phyloP scores from a whole-genome alignment of 495 filamentous ascomycete species.

The Penicillium pulvis region DNA sequence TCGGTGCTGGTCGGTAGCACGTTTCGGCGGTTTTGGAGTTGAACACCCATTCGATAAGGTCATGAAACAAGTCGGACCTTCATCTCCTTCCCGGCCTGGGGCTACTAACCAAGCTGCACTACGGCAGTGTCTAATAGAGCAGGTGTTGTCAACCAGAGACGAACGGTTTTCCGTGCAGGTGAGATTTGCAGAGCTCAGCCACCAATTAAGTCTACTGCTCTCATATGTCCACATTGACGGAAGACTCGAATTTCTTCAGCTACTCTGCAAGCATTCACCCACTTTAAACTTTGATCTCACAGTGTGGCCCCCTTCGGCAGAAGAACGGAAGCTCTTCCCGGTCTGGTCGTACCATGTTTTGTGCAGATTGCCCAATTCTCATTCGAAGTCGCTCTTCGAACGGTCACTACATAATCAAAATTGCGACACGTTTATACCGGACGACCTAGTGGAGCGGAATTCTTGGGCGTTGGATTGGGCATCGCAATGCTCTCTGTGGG shows the following conservation, averaged over 20 bases:
- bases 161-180: not conserved
- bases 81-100: not conserved
- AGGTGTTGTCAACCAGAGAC: not conserved
- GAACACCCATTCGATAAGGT: not conserved
- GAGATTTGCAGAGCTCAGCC: not conserved
- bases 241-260: conserved; percentile 2
- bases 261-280: conserved; percentile 1
- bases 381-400: not conserved
- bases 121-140: not conserved
- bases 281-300: not conserved
- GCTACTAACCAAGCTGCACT: not conserved
- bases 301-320: not conserved
- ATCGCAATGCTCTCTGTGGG: conserved; percentile 1
- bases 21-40: not conserved
- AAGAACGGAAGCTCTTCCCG: not conserved
- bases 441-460: not conserved
- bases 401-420: not conserved
- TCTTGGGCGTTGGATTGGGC: not conserved
- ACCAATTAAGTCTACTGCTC: not conserved
- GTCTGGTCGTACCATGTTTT: conserved; percentile 1
- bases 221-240: not conserved
- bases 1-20: not conserved
- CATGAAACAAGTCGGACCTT: not conserved
- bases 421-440: not conserved
- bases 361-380: not conserved